Evolutionary conservation across 2,329 filamentous ascomycete species (phyloP).

Genomic region (Lizonia empirigonia): DNA sequence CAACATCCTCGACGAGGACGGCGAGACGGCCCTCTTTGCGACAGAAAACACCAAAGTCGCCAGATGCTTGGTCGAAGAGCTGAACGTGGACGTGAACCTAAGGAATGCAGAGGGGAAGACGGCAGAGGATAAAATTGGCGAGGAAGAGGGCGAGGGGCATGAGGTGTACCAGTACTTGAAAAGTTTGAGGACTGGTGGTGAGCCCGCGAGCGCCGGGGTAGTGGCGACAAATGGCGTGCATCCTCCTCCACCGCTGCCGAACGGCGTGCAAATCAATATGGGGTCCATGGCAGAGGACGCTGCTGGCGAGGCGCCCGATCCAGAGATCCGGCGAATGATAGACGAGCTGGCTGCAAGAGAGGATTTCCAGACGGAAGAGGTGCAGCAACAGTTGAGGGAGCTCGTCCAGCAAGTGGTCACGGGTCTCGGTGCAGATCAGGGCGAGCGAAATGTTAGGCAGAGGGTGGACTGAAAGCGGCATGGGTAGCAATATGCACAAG

Average conservation of each 20-base stretch:
- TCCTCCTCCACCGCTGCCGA: conserved; percentile 68
- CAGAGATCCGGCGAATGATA: conserved; percentile 83
- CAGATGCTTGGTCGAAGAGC: conserved; percentile 78
- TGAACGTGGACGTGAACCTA: conserved; percentile 70
- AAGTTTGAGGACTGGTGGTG: conserved; percentile 33
- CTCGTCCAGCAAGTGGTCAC: conserved; percentile 81
- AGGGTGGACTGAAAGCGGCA: conserved; percentile 41
- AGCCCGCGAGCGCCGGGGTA: conserved; percentile 28
- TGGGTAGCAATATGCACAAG: neutral
- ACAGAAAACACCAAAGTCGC: conserved; percentile 81
- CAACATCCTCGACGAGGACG: conserved; percentile 85
- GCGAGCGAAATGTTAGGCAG: conserved; percentile 57
- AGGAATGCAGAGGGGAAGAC: conserved; percentile 77
- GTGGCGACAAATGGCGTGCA: conserved; percentile 34
- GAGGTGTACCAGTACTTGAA: conserved; percentile 74
- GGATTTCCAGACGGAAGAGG: conserved; percentile 81
- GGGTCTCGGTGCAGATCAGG: conserved; percentile 66
- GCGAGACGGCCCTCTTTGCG: conserved; percentile 94
- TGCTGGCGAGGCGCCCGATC: conserved; percentile 70
- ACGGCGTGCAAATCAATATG: conserved; percentile 77
- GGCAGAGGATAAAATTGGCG: conserved; percentile 78
- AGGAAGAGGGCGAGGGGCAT: conserved; percentile 76
- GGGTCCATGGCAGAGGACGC: conserved; percentile 68
- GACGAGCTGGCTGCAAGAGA: conserved; percentile 83
- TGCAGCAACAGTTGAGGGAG: conserved; percentile 77